phyloP scores from a whole-genome alignment of 805 yeast genomes.

The Sugiyamaella floridensis region DNA sequence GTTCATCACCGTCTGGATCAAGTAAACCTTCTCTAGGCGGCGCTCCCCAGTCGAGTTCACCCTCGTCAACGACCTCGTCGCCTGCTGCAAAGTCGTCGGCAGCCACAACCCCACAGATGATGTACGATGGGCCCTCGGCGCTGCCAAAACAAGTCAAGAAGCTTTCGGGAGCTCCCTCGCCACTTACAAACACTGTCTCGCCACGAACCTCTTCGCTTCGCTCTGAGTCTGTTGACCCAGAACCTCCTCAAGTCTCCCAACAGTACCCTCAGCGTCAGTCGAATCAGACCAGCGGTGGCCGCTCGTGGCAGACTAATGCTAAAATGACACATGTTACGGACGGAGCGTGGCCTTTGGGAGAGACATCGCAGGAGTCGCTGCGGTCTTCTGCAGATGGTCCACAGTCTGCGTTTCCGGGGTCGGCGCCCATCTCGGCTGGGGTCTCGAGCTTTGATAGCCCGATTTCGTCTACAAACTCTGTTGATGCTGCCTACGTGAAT shows the following conservation, averaged over 20 bases:
- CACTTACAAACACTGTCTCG: neutral
- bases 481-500: neutral
- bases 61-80: neutral
- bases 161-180: neutral
- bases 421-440: neutral
- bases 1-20: neutral
- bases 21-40: neutral
- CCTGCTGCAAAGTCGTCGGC: neutral
- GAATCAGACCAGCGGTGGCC: neutral
- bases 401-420: neutral
- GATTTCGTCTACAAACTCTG: neutral
- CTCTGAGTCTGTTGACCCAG: neutral
- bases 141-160: neutral
- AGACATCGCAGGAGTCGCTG: neutral
- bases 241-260: neutral
- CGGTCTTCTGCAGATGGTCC: neutral
- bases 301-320: neutral
- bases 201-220: slow-evolving; percentile 3
- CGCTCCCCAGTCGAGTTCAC: neutral
- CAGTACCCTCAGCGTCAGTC: neutral
- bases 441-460: neutral
- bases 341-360: neutral
- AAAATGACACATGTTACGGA: neutral
- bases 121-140: neutral
- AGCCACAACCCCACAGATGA: neutral